A percentile compares a stretch with the other conserved stretches of the same genome.
Conservation (phyloP, 352 stramenopile genomes). For the Phytopythium boreale region DNA sequence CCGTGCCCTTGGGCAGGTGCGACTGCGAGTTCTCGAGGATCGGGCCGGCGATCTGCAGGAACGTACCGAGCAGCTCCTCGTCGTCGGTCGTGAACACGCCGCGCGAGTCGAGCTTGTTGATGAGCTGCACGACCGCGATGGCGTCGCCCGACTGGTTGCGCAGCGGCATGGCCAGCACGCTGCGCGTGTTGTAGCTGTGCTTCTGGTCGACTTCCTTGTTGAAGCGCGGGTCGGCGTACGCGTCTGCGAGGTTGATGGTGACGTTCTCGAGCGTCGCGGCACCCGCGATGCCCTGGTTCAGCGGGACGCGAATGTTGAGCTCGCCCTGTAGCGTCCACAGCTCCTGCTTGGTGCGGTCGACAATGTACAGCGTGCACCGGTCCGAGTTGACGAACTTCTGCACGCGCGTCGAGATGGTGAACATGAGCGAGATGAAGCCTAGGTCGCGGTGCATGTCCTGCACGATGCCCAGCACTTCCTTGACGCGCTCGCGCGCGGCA, state of each 20-base stretch:
- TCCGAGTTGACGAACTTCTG: slow-evolving; percentile 88
- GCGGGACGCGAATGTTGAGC: slow-evolving; percentile 84
- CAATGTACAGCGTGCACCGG: slow-evolving; percentile 91
- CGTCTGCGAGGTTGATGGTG: slow-evolving; percentile 80
- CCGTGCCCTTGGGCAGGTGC: slow-evolving; percentile 51
- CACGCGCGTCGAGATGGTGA: slow-evolving; percentile 89
- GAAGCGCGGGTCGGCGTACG: slow-evolving; percentile 86
- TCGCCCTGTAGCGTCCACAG: slow-evolving; percentile 90
- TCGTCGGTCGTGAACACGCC: slow-evolving; percentile 85
- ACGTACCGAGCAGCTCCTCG: slow-evolving; percentile 82
- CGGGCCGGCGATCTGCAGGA: slow-evolving; percentile 85
- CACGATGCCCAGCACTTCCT: slow-evolving; percentile 87
- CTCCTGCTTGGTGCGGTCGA: slow-evolving; percentile 87
- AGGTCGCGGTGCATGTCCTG: slow-evolving; percentile 89
- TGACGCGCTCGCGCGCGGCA: slow-evolving; percentile 56
- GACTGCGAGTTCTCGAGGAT: slow-evolving; percentile 87
- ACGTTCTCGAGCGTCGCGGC: slow-evolving; percentile 67
- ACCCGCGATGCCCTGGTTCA: slow-evolving; percentile 85
- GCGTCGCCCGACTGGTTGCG: slow-evolving; percentile 65
- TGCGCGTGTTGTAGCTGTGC: slow-evolving; percentile 82
- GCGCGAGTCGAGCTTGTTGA: slow-evolving; percentile 79
- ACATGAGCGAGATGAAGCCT: slow-evolving; percentile 89
- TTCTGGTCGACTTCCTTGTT: slow-evolving; percentile 90
- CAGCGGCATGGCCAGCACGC: slow-evolving; percentile 87
- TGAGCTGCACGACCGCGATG: slow-evolving; percentile 87